Conservation (phyloP, 1,284 basidiomycete species). For the Cystobasidium pallidum region DNA sequence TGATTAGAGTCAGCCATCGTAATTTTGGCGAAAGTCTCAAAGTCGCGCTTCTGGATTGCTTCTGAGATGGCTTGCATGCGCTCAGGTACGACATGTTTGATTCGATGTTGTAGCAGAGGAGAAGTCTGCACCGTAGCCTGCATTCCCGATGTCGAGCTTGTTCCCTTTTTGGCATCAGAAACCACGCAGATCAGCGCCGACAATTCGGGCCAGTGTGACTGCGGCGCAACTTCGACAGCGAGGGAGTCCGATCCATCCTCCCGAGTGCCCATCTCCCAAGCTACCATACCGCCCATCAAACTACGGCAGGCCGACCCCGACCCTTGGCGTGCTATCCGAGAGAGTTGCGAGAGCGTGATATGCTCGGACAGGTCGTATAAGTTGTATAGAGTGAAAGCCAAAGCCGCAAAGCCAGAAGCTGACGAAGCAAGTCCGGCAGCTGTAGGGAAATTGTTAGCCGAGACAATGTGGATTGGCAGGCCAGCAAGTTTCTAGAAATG, state of each 20-base stretch:
- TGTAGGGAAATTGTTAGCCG: constrained; percentile 98
- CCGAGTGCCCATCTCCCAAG: constrained; percentile 80
- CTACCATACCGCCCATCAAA: constrained; percentile 95
- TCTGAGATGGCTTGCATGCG: constrained; percentile 80
- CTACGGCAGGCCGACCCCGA: constrained; percentile 97
- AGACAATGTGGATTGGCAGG: constrained; percentile 80
- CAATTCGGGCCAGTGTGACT: constrained; percentile 89
- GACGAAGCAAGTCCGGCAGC: constrained; percentile 97
- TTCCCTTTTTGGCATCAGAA: constrained; percentile 94
- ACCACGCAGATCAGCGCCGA: constrained; percentile 98
- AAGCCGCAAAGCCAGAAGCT: constrained; percentile 93
- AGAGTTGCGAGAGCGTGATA: constrained; percentile 67
- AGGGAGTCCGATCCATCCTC: constrained; percentile 80
- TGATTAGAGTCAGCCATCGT: constrained; percentile 98
- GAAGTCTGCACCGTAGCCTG: constrained; percentile 95
- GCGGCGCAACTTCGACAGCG: constrained; percentile 83
- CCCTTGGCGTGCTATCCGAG: constrained; percentile 92
- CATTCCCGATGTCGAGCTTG: constrained; percentile 93
- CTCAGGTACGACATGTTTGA: constrained; percentile 79
- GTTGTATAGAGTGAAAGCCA: constrained; percentile 83
- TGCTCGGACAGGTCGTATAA: constrained; percentile 77
- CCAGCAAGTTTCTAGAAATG: constrained; percentile 71
- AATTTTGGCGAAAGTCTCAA: constrained; percentile 82
- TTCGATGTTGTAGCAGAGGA: constrained; percentile 82
- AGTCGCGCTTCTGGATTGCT: constrained; percentile 81